Conservation (phyloP, 208 protist species). For the Leishmania arabica region DNA sequence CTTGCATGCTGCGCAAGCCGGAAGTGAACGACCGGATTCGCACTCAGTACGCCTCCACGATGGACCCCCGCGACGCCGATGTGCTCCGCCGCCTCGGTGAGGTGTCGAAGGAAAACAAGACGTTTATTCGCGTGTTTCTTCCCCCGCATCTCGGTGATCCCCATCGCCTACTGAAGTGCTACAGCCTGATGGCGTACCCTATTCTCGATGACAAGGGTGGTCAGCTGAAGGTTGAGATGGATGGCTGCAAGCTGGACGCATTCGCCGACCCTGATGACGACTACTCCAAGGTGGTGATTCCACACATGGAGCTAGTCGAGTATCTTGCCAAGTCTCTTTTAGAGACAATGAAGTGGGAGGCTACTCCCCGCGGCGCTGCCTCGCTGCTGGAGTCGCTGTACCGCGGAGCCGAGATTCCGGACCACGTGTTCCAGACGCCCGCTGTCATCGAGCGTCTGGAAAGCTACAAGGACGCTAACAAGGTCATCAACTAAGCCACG, state of each 20-base stretch:
- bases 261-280: constrained; percentile 92
- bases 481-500: constrained; percentile 55
- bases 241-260: constrained; percentile 79
- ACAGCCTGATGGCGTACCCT: constrained; percentile 91
- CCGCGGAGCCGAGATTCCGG: constrained; percentile 86
- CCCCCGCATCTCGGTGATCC: constrained; percentile 87
- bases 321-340: constrained; percentile 86
- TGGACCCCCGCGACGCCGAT: constrained; percentile 87
- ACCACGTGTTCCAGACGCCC: constrained; percentile 91
- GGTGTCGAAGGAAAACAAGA: constrained; percentile 88
- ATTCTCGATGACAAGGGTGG: constrained; percentile 91
- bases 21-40: constrained; percentile 87
- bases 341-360: constrained; percentile 91
- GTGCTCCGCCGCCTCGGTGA: constrained; percentile 78
- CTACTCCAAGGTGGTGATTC: constrained; percentile 90
- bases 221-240: constrained; percentile 88
- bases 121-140: constrained; percentile 87
- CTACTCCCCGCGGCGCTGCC: constrained; percentile 82
- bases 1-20: constrained; percentile 84
- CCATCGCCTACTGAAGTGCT: constrained; percentile 88
- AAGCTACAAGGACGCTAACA: constrained; percentile 79
- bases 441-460: constrained; percentile 85
- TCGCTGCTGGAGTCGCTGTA: constrained; percentile 91
- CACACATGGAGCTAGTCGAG: constrained; percentile 87
- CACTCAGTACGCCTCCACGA: constrained; percentile 83